Evolutionary conservation across 345 rosid species (phyloP), one percentile per base, ranked within the genome.

Genomic region (Streptanthus diversifolius): DNA sequence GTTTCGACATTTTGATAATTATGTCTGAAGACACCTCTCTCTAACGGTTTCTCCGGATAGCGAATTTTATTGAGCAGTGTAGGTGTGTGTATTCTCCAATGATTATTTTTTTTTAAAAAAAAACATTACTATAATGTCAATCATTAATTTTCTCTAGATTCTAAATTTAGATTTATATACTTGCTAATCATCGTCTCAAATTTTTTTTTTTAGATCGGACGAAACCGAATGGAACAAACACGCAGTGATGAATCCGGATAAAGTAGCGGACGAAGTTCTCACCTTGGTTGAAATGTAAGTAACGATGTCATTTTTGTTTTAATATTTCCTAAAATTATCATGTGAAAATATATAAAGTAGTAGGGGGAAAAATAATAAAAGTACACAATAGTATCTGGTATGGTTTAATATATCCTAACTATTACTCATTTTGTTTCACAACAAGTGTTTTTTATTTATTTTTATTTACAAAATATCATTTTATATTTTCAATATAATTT

Each of bases 161-260:
- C 69, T 24, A 29, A 56, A 36, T 43, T 35, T 41, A 18, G 14
- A 3, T 48, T 61, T 39, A 1, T 8, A 7, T 44, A 52, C 3
- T 30, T 37, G 24, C 5, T 15, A 21, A 40, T 44, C 5, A 27
- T 25, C 57, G 58, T 47, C 6, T 2, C 6, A 8, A n/a, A n/a
- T n/a, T 22, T 21, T 21, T 25, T 37, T 63, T 44, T 12, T 13
- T 78, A 82, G 85, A 73, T 58, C 51, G 35, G 78, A 74, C 39
- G 84, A 73, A 47, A 74, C 5, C 10, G 86, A 80, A 41, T 69
- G 76, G 86, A 84, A 84, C 75, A 74, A 77, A 77, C 87, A 90
- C 72, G 93, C 98, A 3, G 90, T 87, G 49, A 77, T 79, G 18
- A 80, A 88, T 74, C 98, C 97, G n/a, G 96, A 88, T 39, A 75